phyloP scores from a whole-genome alignment of 2,329 filamentous ascomycete species.

The Neopestalotiopsis sp. region DNA sequence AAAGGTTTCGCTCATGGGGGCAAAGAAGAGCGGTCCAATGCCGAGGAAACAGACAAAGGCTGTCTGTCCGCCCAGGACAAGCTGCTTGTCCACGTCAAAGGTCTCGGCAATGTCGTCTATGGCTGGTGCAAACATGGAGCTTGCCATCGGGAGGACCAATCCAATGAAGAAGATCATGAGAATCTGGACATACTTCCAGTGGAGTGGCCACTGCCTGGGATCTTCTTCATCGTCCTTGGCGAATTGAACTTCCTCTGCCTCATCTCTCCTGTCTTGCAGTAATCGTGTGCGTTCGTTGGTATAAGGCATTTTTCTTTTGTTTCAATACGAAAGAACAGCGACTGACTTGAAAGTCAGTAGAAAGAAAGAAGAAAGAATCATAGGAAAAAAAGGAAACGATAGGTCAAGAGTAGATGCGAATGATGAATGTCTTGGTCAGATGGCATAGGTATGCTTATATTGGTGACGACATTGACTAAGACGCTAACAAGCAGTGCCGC shows the following conservation, averaged over 20 bases:
- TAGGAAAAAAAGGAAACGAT: background rate
- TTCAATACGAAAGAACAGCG: too few relatives aligned
- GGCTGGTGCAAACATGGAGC: constrained; percentile 6
- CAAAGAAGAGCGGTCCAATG: constrained; percentile 6
- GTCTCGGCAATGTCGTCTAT: constrained; percentile 1
- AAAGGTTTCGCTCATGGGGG: constrained; percentile 4
- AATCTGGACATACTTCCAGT: constrained; percentile 6
- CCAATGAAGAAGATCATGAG: constrained; percentile 3
- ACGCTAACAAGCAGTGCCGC: background rate
- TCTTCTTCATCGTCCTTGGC: background rate
- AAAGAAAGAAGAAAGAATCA: too few relatives aligned
- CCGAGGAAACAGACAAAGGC: background rate
- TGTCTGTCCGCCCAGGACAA: background rate
- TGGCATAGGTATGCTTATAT: background rate
- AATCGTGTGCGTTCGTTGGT: background rate
- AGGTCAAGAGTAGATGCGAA: background rate
- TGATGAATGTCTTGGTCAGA: background rate
- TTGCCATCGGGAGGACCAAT: background rate
- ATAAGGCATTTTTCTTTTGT: background rate
- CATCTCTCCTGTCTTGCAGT: background rate
- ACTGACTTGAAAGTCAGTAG: background rate
- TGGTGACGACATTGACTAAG: constrained; percentile 7
- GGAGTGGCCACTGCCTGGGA: constrained; percentile 2
- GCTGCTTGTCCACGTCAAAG: background rate
- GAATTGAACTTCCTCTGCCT: background rate